phyloP scores from a whole-genome alignment of 441 rosid genomes.

The Cnidoscolus chayamansa region DNA sequence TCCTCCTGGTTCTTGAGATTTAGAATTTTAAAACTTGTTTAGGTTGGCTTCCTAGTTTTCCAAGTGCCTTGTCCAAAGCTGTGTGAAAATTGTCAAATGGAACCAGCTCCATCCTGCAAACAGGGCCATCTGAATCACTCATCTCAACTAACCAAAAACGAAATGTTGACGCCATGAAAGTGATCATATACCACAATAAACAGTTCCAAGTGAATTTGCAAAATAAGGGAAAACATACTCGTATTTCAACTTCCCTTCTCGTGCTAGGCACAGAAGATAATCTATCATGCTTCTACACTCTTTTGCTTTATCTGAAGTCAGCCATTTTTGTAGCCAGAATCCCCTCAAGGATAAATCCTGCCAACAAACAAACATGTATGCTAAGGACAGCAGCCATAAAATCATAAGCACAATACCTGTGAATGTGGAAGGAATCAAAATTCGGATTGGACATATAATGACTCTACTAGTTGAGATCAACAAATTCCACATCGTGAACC shows the following conservation, averaged over 20 bases:
- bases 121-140: neutral
- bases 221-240: constrained; percentile 40
- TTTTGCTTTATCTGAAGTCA: constrained; percentile 51
- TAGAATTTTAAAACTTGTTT: constrained; percentile 82
- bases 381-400: neutral
- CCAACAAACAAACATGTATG: constrained; percentile 4
- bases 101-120: constrained; percentile 66
- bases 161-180: neutral
- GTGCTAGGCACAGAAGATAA: constrained; percentile 56
- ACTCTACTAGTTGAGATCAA: neutral
- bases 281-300: constrained; percentile 75
- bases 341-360: constrained; percentile 82
- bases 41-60: constrained; percentile 73
- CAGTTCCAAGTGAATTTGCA: neutral
- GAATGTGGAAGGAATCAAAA: neutral
- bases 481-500: neutral
- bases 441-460: neutral
- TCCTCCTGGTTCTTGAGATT: constrained; percentile 18
- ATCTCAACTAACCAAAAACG: neutral
- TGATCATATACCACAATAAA: neutral
- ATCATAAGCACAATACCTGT: neutral
- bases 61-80: constrained; percentile 68
- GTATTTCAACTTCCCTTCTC: constrained; percentile 71
- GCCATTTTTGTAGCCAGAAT: constrained; percentile 85
- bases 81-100: constrained; percentile 56